Evolutionary conservation across 108 stramenopile genomes (phyloP).

Genomic region (Phaeodactylum tricornutum): DNA sequence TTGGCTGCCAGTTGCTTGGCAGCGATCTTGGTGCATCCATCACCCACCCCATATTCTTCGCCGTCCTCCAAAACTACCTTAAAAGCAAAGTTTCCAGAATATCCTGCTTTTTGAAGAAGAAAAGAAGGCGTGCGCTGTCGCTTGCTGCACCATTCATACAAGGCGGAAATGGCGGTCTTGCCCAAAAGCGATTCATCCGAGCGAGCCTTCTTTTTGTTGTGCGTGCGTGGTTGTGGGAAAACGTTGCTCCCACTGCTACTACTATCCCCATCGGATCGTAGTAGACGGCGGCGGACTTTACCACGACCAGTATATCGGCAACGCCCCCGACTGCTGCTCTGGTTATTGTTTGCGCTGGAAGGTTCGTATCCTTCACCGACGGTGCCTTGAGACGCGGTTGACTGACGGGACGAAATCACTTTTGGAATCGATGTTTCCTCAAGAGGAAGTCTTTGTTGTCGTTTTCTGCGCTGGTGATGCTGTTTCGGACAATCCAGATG

Average conservation of each 20-base stretch:
- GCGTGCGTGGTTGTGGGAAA: neutral
- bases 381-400: no score
- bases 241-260: constrained; percentile 7
- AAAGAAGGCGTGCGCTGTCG: constrained; percentile 18
- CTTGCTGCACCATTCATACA: constrained; percentile 75
- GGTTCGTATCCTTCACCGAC: no score
- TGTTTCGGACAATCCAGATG: neutral
- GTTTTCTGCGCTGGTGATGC: no score
- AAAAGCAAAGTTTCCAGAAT: constrained; percentile 25
- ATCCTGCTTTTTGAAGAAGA: neutral
- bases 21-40: constrained; percentile 47
- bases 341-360: no score
- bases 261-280: constrained; percentile 3
- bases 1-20: constrained; percentile 74
- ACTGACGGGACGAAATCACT: neutral
- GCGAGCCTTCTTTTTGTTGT: constrained; percentile 40
- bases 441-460: constrained; percentile 2
- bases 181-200: constrained; percentile 52
- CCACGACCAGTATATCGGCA: no score
- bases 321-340: no score
- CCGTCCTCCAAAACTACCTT: constrained; percentile 4
- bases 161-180: constrained; percentile 63
- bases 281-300: constrained; percentile 3
- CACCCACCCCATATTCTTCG: constrained; percentile 46
- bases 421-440: constrained; percentile 1